phyloP scores from a whole-genome alignment of 2,329 filamentous ascomycete genomes.

The Alternaria postmessia region DNA sequence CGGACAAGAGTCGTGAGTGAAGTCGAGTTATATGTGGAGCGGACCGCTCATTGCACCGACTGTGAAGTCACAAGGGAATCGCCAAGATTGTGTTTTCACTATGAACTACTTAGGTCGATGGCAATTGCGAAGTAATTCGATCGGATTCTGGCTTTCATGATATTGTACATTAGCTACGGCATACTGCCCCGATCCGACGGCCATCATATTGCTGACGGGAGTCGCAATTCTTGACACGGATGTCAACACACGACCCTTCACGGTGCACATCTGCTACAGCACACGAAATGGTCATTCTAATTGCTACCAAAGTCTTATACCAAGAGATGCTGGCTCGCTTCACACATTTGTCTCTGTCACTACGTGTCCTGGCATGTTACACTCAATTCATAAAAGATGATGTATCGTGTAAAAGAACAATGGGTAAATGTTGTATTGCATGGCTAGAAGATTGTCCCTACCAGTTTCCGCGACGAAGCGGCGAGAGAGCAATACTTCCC shows the following conservation, averaged over 20 bases:
- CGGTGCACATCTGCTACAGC: neutral
- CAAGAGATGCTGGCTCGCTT: neutral
- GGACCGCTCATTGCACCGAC: neutral
- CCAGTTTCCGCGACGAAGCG: neutral
- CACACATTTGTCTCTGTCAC: neutral
- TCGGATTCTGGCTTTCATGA: rapidly evolving
- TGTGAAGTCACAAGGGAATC: neutral
- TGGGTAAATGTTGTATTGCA: neutral
- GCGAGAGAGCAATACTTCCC: neutral
- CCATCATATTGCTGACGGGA: neutral
- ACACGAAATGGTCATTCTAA: neutral
- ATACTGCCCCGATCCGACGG: neutral
- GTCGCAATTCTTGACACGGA: neutral
- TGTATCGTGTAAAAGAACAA: neutral
- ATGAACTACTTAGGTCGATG: neutral
- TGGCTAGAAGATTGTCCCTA: neutral
- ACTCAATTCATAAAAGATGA: neutral
- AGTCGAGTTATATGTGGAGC: neutral
- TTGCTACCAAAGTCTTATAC: neutral
- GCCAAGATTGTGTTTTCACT: neutral
- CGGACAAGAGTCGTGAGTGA: neutral
- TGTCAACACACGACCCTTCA: neutral
- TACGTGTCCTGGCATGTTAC: neutral
- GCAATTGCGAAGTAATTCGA: neutral
- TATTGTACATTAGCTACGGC: neutral